Conservation (phyloP, 768 basidiomycete species). For the Boletus pseudo-olivaceus region DNA sequence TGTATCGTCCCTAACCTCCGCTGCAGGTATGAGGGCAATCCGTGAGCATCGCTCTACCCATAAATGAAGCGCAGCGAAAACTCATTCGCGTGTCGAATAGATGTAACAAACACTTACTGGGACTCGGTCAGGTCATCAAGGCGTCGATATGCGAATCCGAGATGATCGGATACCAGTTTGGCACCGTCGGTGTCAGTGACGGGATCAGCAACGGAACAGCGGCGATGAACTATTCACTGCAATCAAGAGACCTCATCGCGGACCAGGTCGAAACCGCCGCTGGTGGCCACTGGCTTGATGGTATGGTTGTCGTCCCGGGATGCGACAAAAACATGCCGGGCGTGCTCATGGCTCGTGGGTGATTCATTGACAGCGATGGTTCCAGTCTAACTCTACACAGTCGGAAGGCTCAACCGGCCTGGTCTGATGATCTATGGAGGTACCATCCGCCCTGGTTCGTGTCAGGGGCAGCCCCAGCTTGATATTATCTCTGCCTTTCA, state of each 20-base stretch:
- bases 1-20: constrained; percentile 13
- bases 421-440: constrained; percentile 98
- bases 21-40: constrained; percentile 95
- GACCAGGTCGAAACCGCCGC: constrained; percentile 96
- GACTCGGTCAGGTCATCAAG: constrained; percentile 84
- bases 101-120: constrained; percentile 93
- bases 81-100: constrained; percentile 37
- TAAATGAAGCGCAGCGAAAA: not conserved
- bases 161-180: constrained; percentile 95
- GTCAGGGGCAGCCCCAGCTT: constrained; percentile 81
- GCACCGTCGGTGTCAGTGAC: constrained; percentile 96
- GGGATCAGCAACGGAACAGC: constrained; percentile 97
- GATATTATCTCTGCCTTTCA: constrained; percentile 99
- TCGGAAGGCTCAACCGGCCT: constrained; percentile 93
- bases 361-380: not conserved
- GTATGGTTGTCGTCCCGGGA: constrained; percentile 95
- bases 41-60: constrained; percentile 56
- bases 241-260: constrained; percentile 95
- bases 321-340: constrained; percentile 99
- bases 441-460: constrained; percentile 88
- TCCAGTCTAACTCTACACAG: constrained; percentile 36
- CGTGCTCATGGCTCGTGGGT: constrained; percentile 91
- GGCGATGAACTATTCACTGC: constrained; percentile 94
- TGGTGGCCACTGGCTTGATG: constrained; percentile 97
- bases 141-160: constrained; percentile 64